phyloP scores from a whole-genome alignment of 2,329 filamentous ascomycete genomes.

The Pseudogymnoascus sp. region DNA sequence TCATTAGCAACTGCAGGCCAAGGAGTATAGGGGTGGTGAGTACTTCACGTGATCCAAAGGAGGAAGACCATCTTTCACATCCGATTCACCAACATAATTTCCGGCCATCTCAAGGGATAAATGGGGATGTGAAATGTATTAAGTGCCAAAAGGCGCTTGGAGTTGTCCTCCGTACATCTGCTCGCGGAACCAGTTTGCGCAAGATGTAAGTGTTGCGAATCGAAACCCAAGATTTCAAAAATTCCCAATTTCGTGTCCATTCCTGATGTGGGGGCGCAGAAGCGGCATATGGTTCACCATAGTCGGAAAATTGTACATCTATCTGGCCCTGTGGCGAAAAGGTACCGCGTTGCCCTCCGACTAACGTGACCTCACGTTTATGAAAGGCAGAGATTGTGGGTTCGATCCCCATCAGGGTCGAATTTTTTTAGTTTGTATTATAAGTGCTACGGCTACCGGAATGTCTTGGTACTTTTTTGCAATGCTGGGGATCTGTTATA shows the following conservation, averaged over 20 bases:
- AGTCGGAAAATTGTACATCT: background rate
- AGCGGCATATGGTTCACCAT: background rate
- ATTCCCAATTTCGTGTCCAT: background rate
- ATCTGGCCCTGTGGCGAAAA: constrained; percentile 9
- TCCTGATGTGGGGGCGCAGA: too few species aligned
- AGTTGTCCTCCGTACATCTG: background rate
- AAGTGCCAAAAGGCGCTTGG: background rate
- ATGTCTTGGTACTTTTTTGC: background rate
- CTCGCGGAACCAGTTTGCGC: background rate
- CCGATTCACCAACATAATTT: background rate
- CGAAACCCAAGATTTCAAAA: background rate
- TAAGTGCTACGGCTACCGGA: background rate
- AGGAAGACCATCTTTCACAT: background rate
- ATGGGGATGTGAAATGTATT: background rate
- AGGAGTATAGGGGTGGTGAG: background rate
- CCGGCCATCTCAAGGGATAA: background rate
- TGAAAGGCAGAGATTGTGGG: constrained; percentile 10
- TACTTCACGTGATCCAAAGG: constrained; percentile 8
- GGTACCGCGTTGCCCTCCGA: constrained; percentile 10
- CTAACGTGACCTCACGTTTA: constrained; percentile 7
- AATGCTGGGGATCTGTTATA: background rate
- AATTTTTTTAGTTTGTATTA: background rate
- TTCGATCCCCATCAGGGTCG: constrained; percentile 10
- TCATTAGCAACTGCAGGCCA: background rate
- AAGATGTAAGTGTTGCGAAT: background rate